A percentile compares a stretch with the other conserved stretches of the same genome.
Evolutionary conservation across 2,329 filamentous ascomycete genomes (phyloP).

Genomic region (Exophiala dermatitidis): DNA sequence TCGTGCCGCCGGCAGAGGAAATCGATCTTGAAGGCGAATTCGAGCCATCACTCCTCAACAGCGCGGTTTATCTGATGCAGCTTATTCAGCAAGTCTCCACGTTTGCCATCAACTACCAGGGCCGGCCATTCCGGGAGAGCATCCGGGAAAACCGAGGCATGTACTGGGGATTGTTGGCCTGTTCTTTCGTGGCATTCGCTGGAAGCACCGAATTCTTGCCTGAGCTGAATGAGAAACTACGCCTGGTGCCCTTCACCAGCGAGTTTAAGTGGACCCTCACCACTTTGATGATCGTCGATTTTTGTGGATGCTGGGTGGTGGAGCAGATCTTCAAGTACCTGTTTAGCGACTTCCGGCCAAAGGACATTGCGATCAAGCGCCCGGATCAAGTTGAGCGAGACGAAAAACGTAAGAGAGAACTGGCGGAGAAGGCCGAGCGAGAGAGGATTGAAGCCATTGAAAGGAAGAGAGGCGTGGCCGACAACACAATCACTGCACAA

Average conservation of each 20-base stretch:
- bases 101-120: conserved; percentile 99
- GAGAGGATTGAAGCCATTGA: conserved; percentile 27
- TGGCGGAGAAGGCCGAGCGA: conserved; percentile 37
- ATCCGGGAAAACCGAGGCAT: conserved; percentile 94
- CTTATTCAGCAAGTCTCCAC: conserved; percentile 98
- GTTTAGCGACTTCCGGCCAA: conserved; percentile 87
- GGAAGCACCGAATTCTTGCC: conserved; percentile 94
- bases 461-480: conserved; percentile 23
- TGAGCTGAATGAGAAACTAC: conserved; percentile 88
- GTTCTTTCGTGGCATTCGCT: conserved; percentile 82
- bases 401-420: conserved; percentile 57
- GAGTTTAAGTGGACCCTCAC: conserved; percentile 90
- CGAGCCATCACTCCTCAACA: conserved; percentile 86
- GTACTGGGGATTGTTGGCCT: conserved; percentile 92
- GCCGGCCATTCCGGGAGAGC: conserved; percentile 91
- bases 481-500: conserved; percentile 11
- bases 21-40: conserved; percentile 95
- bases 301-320: conserved; percentile 75
- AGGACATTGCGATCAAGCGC: conserved; percentile 82
- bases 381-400: conserved; percentile 81
- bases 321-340: conserved; percentile 76
- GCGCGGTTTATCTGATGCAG: conserved; percentile 91
- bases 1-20: conserved; percentile 62
- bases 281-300: conserved; percentile 77
- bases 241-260: conserved; percentile 77